A percentile compares a stretch with the other conserved stretches of the same genome.
These are phyloP conservation scores for Jatropha podagrica DNA, from an alignment of 441 rosid species.

Conservation along the genomic window DNA sequence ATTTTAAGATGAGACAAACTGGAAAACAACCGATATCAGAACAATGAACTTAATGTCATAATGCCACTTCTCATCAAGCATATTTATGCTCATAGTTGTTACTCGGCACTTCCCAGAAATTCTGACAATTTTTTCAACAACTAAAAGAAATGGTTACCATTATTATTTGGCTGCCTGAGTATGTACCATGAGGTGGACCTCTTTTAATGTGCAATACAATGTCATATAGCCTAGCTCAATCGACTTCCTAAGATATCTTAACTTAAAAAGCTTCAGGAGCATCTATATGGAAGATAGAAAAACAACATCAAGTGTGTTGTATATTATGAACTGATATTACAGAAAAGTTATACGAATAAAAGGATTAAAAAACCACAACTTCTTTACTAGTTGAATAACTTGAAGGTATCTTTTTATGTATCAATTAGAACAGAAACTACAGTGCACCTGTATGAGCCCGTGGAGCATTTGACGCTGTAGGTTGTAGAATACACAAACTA, in stretches of 20 bases:
- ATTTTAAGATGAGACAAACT: neutral
- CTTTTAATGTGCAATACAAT: neutral
- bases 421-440: constrained; percentile 21
- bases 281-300: neutral
- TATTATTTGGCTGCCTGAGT: neutral
- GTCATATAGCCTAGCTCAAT: neutral
- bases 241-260: neutral
- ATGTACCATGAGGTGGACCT: neutral
- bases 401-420: constrained; percentile 8
- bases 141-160: neutral
- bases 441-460: constrained; percentile 22
- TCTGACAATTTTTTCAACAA: neutral
- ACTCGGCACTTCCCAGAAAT: neutral
- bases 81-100: neutral
- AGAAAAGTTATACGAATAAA: neutral
- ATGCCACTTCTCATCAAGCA: neutral
- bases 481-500: constrained; percentile 9
- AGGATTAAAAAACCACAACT: neutral
- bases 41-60: neutral
- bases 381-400: neutral
- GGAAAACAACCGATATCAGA: neutral
- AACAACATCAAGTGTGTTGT: neutral
- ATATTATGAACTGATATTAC: neutral
- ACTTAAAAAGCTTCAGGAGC: neutral
- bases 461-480: constrained; percentile 1